phyloP scores from a whole-genome alignment of 345 rosid genomes.

The Ailanthus altissimus region DNA sequence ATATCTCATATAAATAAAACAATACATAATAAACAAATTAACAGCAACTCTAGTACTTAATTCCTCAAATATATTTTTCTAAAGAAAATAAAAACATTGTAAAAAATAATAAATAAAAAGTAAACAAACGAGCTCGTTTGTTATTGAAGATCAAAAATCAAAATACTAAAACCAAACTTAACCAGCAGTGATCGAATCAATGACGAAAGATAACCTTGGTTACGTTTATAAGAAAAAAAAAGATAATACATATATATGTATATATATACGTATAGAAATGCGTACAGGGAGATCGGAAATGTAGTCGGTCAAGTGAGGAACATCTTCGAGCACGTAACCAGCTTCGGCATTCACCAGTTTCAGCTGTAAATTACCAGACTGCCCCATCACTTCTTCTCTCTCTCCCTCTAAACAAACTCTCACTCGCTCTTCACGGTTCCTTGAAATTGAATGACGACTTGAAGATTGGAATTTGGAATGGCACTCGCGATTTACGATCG shows the following conservation, averaged over 20 bases:
- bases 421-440: neutral
- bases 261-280: neutral
- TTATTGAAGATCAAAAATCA: neutral
- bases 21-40: neutral
- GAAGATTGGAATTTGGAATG: neutral
- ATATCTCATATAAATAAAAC: conserved; percentile 14
- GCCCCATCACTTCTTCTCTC: conserved; percentile 17
- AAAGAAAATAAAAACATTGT: neutral
- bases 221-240: too few relatives aligned
- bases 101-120: neutral
- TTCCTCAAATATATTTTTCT: neutral
- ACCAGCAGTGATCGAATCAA: neutral
- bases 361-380: conserved; percentile 14
- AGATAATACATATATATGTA: neutral
- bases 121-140: neutral
- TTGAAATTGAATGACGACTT: neutral
- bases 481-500: neutral
- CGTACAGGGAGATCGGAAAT: conserved; percentile 62
- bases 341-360: conserved; percentile 49
- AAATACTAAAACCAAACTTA: neutral
- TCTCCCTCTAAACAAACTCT: neutral
- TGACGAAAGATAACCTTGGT: neutral
- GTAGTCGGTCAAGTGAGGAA: conserved; percentile 78
- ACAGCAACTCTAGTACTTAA: neutral
- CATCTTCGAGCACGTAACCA: conserved; percentile 78